Evolutionary conservation across 2,329 filamentous ascomycete species (phyloP).

Genomic region (Rhytidhysteron rufulum): DNA sequence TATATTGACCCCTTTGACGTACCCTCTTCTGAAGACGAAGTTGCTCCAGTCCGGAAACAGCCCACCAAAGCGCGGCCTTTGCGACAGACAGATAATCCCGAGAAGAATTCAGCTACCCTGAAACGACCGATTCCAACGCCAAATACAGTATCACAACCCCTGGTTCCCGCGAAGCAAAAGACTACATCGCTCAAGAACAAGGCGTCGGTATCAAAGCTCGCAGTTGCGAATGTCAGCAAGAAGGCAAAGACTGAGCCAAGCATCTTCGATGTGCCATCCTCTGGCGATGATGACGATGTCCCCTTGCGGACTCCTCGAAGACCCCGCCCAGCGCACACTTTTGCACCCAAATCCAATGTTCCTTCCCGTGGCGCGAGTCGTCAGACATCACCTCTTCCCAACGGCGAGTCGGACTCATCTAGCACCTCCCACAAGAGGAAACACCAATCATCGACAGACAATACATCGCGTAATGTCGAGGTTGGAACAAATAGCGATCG

Average conservation of each 20-base stretch:
- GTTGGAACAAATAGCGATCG: too few species aligned
- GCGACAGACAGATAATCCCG: conserved; percentile 10
- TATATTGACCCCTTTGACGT: conserved; percentile 10
- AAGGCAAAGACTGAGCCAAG: not conserved
- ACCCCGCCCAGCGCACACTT: conserved; percentile 11
- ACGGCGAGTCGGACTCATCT: conserved; percentile 24
- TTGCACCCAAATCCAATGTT: conserved; percentile 7
- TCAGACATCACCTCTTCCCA: conserved; percentile 8
- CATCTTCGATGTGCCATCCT: conserved; percentile 21
- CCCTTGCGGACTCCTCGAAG: conserved; percentile 12
- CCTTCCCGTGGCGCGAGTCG: not conserved
- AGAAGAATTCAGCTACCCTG: not conserved
- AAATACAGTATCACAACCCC: too few species aligned
- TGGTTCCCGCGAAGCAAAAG: too few species aligned
- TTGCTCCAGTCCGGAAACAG: not conserved
- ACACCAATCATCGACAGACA: too few species aligned
- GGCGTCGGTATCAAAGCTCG: not conserved
- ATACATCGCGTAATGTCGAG: too few species aligned
- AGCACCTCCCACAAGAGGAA: conserved; percentile 29
- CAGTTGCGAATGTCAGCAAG: not conserved
- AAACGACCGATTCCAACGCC: not conserved
- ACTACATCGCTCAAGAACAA: not conserved
- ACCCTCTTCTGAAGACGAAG: conserved; percentile 9
- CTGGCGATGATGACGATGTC: conserved; percentile 18
- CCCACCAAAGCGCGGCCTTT: conserved; percentile 8